Percentiles rank a stretch among this genome's conserved stretches.
These are phyloP conservation scores for Ceratocystis destructans DNA, from an alignment of 2,329 filamentous ascomycete species.

Conservation along the genomic window DNA sequence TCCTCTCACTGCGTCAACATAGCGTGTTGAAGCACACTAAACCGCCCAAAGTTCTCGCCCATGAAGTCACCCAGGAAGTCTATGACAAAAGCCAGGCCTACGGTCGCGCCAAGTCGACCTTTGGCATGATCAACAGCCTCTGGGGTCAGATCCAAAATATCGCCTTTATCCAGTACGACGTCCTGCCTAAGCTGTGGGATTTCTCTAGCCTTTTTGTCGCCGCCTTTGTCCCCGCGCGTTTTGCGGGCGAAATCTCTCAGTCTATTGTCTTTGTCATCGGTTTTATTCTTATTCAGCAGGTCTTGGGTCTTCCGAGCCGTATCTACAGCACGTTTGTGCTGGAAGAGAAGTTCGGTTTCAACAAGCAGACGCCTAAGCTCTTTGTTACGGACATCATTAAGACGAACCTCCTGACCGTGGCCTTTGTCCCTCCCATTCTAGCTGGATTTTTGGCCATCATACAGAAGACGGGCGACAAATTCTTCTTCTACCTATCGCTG, in stretches of 20 bases:
- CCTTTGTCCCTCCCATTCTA: slow-evolving; percentile 74
- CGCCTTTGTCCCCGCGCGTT: slow-evolving; percentile 59
- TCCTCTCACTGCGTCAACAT: slow-evolving; percentile 83
- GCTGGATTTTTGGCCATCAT: slow-evolving; percentile 89
- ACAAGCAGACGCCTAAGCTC: slow-evolving; percentile 85
- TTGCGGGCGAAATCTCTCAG: slow-evolving; percentile 85
- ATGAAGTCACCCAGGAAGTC: slow-evolving; percentile 77
- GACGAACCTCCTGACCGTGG: slow-evolving; percentile 66
- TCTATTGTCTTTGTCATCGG: slow-evolving; percentile 83
- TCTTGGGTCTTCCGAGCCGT: slow-evolving; percentile 64
- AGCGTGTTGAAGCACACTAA: slow-evolving; percentile 65
- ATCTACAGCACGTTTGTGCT: slow-evolving; percentile 93
- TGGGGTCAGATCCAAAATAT: slow-evolving; percentile 81
- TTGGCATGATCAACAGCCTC: slow-evolving; percentile 64
- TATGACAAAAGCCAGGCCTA: slow-evolving; percentile 87
- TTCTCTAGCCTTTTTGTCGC: slow-evolving; percentile 63
- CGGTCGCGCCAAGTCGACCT: slow-evolving; percentile 89
- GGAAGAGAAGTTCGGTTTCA: slow-evolving; percentile 96
- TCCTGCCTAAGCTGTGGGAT: slow-evolving; percentile 82
- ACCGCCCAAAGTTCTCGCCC: slow-evolving; percentile 72
- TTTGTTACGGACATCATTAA: slow-evolving; percentile 89
- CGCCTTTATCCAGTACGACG: slow-evolving; percentile 76
- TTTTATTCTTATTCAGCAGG: slow-evolving; percentile 69
- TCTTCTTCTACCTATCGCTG: slow-evolving; percentile 97
- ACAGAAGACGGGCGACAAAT: slow-evolving; percentile 80